Evolutionary conservation across 2,329 filamentous ascomycete species (phyloP), one percentile per base, ranked within the genome.

Genomic region (Fusarium duplospermum): DNA sequence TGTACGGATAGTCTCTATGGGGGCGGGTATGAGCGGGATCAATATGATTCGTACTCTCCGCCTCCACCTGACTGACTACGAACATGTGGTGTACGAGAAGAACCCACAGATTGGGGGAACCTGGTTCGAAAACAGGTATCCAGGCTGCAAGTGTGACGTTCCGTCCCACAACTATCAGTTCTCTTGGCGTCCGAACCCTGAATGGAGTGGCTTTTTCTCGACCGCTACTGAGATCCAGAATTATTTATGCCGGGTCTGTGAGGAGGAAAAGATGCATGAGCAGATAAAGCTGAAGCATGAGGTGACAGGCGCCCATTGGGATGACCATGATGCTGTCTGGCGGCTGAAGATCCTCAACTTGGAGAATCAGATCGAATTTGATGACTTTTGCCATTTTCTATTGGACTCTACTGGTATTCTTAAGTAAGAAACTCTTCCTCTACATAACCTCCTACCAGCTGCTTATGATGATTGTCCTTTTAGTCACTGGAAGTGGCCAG

Each of bases 151-250:
- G 22, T 71, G 69, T 29, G 69, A 71, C 27, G n/a, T 71, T 4
- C 69, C 65, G 14, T 68, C 64, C 9, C 65, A 65, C 20, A 71
- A 71, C 31, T 71, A 69, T 33, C 69, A 71, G 29, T 71, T 68
- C n/a, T 64, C 62, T 10, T 71, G 66, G 69, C 31, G 45, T 14
- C 69, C 57, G 7, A 65, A 71, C 29, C 64, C 59, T 2, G 47
- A 60, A 22, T 69, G 62, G 66, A 45, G 47, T 3, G 65, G 60
- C 40, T 69, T 69, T 45, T 66, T 57, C 42, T 65, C 69, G 1
- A 27, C 56, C 10, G 65, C 66, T 9, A 20, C 57, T 1, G 69
- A 69, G 36, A 69, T 71, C 14, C 50, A 62, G 14, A 45, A 16
- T 0, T 71, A 69, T n/a, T n/a, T 71, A 3, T 62, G 62, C 18